Conservation (phyloP, 1,284 basidiomycete genomes). For the Tranzscheliella williamsii region DNA sequence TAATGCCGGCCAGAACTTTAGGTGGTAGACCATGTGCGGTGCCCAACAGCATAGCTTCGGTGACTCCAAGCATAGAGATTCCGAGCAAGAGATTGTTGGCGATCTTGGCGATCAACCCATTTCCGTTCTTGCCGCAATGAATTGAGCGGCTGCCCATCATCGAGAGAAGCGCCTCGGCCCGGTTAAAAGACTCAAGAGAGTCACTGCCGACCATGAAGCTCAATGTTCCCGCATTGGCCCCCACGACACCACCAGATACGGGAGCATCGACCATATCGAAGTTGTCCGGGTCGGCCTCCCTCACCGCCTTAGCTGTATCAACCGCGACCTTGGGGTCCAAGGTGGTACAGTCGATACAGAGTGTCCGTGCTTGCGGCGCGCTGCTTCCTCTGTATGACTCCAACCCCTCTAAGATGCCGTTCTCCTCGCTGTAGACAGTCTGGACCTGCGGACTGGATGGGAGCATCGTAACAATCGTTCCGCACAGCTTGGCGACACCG, state of each 20-base stretch:
- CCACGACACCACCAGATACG: constrained; percentile 85
- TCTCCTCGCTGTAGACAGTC: constrained; percentile 69
- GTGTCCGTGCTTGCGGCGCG: constrained; percentile 61
- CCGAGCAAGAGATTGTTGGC: constrained; percentile 56
- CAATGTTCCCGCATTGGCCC: constrained; percentile 75
- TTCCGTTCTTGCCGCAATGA: constrained; percentile 82
- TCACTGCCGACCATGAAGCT: constrained; percentile 85
- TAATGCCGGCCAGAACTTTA: constrained; percentile 47
- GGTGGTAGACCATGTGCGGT: constrained; percentile 46
- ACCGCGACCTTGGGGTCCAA: constrained; percentile 76
- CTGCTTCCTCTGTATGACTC: constrained; percentile 7
- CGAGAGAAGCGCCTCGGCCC: constrained; percentile 66
- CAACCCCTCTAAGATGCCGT: constrained; percentile 62
- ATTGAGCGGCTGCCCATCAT: constrained; percentile 79
- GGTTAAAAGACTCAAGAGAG: constrained; percentile 66
- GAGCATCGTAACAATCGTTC: constrained; percentile 79
- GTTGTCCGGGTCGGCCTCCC: constrained; percentile 62
- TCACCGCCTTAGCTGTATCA: constrained; percentile 68
- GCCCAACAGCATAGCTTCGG: constrained; percentile 54
- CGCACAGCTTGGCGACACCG: constrained; percentile 65
- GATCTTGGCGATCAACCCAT: constrained; percentile 54
- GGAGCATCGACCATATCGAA: constrained; percentile 82
- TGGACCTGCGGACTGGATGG: constrained; percentile 81
- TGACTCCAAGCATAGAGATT: constrained; percentile 50
- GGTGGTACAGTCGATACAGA: constrained; percentile 86